Evolutionary conservation across 2,329 filamentous ascomycete genomes (phyloP).

Genomic region (Aspergillus clavatus): DNA sequence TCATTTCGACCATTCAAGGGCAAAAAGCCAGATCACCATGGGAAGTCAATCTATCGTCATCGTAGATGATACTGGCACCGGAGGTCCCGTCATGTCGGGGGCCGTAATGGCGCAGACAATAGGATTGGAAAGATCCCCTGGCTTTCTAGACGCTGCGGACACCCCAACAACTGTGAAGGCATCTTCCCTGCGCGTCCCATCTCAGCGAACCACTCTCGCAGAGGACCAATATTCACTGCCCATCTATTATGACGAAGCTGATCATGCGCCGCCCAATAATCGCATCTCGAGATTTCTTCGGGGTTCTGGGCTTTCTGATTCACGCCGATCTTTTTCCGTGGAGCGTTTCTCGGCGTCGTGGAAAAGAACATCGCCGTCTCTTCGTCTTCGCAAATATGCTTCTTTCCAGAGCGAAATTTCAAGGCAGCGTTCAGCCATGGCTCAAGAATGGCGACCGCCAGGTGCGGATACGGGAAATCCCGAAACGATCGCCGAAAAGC

Average conservation of each 20-base stretch:
- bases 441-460: slow-evolving; percentile 21
- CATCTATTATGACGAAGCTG: slow-evolving; percentile 25
- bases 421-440: slow-evolving; percentile 24
- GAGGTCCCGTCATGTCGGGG: slow-evolving; percentile 38
- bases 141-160: slow-evolving; percentile 12
- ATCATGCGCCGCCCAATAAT: slow-evolving; percentile 6
- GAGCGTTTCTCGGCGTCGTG: slow-evolving; percentile 21
- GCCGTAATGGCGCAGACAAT: slow-evolving; percentile 20
- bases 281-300: slow-evolving; percentile 14
- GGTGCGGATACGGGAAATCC: slow-evolving; percentile 11
- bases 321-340: slow-evolving; percentile 26
- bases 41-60: slow-evolving; percentile 92
- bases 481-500: slow-evolving; percentile 19
- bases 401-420: slow-evolving; percentile 43
- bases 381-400: slow-evolving; percentile 41
- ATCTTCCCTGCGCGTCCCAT: slow-evolving; percentile 15
- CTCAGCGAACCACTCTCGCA: slow-evolving; percentile 18
- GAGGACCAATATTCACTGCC: slow-evolving; percentile 27
- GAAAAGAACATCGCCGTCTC: slow-evolving; percentile 28
- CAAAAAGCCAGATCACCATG: slow-evolving; percentile 58
- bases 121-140: slow-evolving; percentile 13
- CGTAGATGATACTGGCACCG: slow-evolving; percentile 59
- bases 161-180: slow-evolving; percentile 12
- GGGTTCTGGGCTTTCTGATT: slow-evolving; percentile 14
- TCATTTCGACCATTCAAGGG: slow-evolving; percentile 26